These are phyloP conservation scores for Inonotus hispidus DNA, from an alignment of 1,284 basidiomycete species.

Conservation along the genomic window DNA sequence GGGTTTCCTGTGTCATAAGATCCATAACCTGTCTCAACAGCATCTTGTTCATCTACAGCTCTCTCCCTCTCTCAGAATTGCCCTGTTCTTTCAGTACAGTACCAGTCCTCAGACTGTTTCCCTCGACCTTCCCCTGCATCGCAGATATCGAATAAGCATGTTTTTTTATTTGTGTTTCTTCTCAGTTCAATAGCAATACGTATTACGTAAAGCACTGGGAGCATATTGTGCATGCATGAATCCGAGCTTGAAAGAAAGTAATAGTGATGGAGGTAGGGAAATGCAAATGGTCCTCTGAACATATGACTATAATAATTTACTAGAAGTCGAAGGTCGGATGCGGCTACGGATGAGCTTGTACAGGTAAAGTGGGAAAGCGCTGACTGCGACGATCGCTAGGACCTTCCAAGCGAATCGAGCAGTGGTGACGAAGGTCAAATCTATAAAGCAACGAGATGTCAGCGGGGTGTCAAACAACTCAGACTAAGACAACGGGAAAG, in stretches of 20 bases:
- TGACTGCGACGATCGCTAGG: slow-evolving; percentile 89
- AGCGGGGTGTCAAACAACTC: neutral
- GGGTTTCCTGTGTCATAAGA: neutral
- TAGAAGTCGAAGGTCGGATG: slow-evolving; percentile 90
- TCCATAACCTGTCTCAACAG: neutral
- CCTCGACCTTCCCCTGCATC: neutral
- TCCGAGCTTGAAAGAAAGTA: neutral
- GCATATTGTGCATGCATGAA: neutral
- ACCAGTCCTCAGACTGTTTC: neutral
- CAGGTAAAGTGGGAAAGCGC: slow-evolving; percentile 86
- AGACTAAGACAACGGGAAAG: neutral
- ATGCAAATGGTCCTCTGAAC: neutral
- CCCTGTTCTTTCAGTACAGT: neutral
- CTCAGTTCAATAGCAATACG: slow-evolving; percentile 12
- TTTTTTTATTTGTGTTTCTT: neutral
- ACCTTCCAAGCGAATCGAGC: slow-evolving; percentile 93
- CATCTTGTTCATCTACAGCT: slow-evolving; percentile 11
- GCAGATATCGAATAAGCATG: neutral
- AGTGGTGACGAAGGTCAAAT: slow-evolving; percentile 89
- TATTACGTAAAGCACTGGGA: slow-evolving; percentile 9
- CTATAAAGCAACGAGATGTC: slow-evolving; percentile 37
- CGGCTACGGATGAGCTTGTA: slow-evolving; percentile 85
- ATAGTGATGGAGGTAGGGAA: neutral
- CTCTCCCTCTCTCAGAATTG: neutral
- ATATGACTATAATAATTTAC: slow-evolving; percentile 69